Evolutionary conservation across 163 green algal genomes (phyloP).

Genomic region (Chlorella variabilis): DNA sequence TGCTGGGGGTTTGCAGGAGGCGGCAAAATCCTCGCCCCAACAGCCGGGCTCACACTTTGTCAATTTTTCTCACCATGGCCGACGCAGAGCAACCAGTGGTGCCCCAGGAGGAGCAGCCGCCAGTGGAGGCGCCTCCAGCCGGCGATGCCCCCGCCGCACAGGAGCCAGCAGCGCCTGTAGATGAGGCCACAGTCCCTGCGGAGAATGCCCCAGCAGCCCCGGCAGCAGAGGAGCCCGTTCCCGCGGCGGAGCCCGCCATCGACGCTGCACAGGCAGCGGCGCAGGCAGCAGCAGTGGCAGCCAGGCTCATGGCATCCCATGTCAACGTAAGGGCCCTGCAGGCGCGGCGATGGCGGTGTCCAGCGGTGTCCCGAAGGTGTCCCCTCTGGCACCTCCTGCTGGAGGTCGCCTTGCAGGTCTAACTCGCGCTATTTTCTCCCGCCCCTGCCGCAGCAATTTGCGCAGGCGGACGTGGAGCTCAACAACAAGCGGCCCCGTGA

Average conservation of each 20-base stretch:
- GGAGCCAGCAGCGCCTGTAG: background rate
- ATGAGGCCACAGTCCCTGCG: conserved; percentile 5
- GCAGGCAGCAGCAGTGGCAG: conserved; percentile 5
- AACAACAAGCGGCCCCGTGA: conserved; percentile 57
- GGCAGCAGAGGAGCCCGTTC: background rate
- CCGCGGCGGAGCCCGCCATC: background rate
- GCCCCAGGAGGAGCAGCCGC: background rate
- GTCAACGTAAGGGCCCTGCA: background rate
- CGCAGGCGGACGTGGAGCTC: conserved; percentile 5
- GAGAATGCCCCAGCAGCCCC: background rate
- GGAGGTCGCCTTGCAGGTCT: background rate
- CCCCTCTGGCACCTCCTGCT: background rate
- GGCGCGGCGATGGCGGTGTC: background rate
- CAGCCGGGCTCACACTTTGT: too few species aligned
- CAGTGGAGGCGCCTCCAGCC: conserved; percentile 4
- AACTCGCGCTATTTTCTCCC: background rate
- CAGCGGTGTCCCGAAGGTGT: background rate
- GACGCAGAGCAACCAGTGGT: background rate
- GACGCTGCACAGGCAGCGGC: conserved; percentile 9
- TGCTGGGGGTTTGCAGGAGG: too few species aligned
- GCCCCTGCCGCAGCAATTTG: background rate
- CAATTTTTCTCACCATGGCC: background rate
- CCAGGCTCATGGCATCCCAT: conserved; percentile 6
- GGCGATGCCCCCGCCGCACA: background rate
- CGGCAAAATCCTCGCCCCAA: background rate